Conservation (phyloP, 371 early-diverging fungal genomes). For the Mortierella sp. region DNA sequence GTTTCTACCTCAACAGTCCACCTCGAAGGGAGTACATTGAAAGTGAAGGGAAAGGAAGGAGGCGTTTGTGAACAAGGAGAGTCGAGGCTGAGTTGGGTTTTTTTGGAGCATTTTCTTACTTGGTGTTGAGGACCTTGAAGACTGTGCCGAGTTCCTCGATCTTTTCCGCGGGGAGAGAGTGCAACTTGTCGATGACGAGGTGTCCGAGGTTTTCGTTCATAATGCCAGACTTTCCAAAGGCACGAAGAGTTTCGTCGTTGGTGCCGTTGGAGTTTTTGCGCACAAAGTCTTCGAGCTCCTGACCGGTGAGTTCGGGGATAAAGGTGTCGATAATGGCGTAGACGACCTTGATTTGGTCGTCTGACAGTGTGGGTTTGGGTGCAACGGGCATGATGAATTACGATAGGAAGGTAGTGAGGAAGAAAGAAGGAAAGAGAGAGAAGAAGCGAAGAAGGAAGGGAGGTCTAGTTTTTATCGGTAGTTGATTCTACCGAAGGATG, state of each 20-base stretch:
- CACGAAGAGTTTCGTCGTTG: conserved; percentile 43
- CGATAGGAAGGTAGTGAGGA: not conserved
- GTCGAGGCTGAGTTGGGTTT: not conserved
- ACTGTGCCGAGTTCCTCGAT: conserved; percentile 53
- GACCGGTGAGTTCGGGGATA: conserved; percentile 57
- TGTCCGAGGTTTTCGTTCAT: conserved; percentile 39
- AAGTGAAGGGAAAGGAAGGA: not conserved
- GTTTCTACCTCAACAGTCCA: not conserved
- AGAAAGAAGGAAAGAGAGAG: not conserved
- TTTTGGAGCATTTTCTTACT: conserved; percentile 20
- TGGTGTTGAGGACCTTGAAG: conserved; percentile 41
- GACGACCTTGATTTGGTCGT: conserved; percentile 61
- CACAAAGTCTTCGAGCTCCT: conserved; percentile 57
- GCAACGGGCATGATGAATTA: conserved; percentile 17
- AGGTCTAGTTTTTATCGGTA: not conserved
- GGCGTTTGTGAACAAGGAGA: not conserved
- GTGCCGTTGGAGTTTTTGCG: conserved; percentile 44
- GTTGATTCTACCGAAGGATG: not conserved
- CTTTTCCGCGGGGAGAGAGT: conserved; percentile 44
- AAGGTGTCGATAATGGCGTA: conserved; percentile 65
- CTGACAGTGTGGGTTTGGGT: conserved; percentile 41
- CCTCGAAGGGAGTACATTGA: not conserved
- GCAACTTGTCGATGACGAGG: conserved; percentile 33
- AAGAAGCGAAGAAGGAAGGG: not conserved
- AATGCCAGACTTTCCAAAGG: conserved; percentile 48